Evolutionary conservation across 345 rosid genomes (phyloP), one percentile per base, ranked within the genome.

Genomic region (Murraya paniculata): DNA sequence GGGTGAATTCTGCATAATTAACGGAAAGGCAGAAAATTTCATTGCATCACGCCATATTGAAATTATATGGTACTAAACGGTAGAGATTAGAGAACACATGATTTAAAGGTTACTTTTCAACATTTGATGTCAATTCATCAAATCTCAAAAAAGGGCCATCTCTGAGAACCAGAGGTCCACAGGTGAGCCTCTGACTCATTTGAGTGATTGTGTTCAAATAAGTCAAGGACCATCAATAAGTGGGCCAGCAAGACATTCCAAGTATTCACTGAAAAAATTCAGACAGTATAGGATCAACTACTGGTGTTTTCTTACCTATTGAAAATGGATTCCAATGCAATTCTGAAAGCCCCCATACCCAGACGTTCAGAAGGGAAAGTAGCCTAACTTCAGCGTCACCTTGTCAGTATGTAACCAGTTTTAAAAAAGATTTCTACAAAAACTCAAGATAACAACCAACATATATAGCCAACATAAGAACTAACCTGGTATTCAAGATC

Each of bases 301-400:
- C 2, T 35, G 21, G 28, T 4, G 36, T 27, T n/a, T 57, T 56
- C 80, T 88, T 74, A 91, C 94, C 91, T 89, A 82, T 91, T 95
- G 85, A 86, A 95, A 85, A 95, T 78, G 48, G 95, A 88, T 87
- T 94, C 97, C 10, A 93, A 64, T 0, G 97, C 98, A 14, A 93
- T 90, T 86, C 97, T 88, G 90, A 91, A 95, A 84, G 94, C 95
- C 78, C 95, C 97, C 94, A 93, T 87, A 72, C 97, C 98, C 41
- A 95, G 91, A 82, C 95, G 98, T 78, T 89, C 94, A 78, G 91
- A 76, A 79, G 98, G 95, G 85, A 95, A 95, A 68, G 82, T 82
- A 84, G 95, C 93, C 97, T 95, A 82, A 76, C 77, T 87, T 85
- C 72, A 71, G 33, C 30, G 66, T 84, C 71, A 85, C 77, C 75